These are phyloP conservation scores for Cercophora samala DNA, from an alignment of 495 filamentous ascomycete genomes.

Conservation along the genomic window DNA sequence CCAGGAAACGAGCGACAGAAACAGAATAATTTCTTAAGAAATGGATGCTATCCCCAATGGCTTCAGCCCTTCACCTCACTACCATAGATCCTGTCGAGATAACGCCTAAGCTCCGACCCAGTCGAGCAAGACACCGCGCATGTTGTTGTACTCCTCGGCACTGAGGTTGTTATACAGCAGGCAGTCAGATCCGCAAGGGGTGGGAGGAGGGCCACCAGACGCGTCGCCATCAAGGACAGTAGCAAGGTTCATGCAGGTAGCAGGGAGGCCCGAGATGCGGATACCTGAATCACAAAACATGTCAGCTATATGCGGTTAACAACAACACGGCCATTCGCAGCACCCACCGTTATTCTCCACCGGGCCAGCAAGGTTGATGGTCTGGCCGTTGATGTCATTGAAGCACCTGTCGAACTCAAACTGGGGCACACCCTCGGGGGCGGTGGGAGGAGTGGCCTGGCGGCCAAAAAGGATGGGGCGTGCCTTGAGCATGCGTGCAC, in stretches of 20 bases:
- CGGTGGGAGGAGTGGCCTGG: not conserved
- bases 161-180: slow-evolving; percentile 2
- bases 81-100: not conserved
- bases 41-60: not conserved
- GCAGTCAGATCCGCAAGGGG: slow-evolving; percentile 1
- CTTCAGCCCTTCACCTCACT: not conserved
- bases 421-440: not conserved
- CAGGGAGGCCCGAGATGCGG: not conserved
- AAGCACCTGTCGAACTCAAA: slow-evolving; percentile 2
- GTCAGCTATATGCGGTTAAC: not conserved
- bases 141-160: not conserved
- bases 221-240: not conserved
- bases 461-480: not conserved
- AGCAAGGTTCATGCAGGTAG: slow-evolving; percentile 3
- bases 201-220: not conserved
- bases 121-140: not conserved
- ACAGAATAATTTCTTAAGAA: not conserved
- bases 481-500: not conserved
- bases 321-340: not conserved
- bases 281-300: not conserved
- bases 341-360: not conserved
- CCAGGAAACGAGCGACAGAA: not conserved
- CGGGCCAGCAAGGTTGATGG: not conserved
- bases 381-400: not conserved
- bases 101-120: not conserved